Conservation (phyloP, 768 basidiomycete genomes). For the Mycena vitilis region DNA sequence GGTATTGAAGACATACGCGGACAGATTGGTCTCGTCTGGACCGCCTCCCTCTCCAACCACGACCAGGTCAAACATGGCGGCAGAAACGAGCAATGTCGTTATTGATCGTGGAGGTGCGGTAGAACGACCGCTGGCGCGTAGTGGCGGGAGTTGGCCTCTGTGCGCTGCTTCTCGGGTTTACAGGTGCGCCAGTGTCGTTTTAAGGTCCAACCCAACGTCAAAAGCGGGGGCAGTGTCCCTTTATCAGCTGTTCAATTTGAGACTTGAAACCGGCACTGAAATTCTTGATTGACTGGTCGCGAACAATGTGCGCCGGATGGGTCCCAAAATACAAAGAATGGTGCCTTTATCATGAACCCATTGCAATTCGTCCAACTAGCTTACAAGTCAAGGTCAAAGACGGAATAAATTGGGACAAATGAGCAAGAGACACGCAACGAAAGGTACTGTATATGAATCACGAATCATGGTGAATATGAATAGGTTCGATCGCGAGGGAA, state of each 20-base stretch:
- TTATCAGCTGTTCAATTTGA: slow-evolving; percentile 23
- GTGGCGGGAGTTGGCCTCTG: not conserved
- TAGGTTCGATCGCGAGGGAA: no score
- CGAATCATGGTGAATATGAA: no score
- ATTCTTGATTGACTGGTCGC: slow-evolving; percentile 25
- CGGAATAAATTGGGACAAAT: not conserved
- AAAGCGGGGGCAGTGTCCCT: slow-evolving; percentile 24
- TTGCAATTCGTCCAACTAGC: slow-evolving; percentile 4
- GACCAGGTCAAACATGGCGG: slow-evolving; percentile 72
- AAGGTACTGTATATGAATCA: no score
- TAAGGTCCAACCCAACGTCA: slow-evolving; percentile 13
- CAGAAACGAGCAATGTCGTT: slow-evolving; percentile 19
- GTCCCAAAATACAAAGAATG: slow-evolving; percentile 20
- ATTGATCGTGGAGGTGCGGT: slow-evolving; percentile 26
- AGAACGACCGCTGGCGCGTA: slow-evolving; percentile 15
- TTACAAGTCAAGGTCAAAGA: slow-evolving; percentile 1
- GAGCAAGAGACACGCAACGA: no score
- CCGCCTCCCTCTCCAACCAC: slow-evolving; percentile 90
- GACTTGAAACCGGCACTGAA: slow-evolving; percentile 17
- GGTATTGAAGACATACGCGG: slow-evolving; percentile 66
- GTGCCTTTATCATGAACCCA: slow-evolving; percentile 12
- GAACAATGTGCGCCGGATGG: slow-evolving; percentile 7
- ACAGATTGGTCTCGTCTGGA: slow-evolving; percentile 89
- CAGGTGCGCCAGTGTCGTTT: slow-evolving; percentile 26
- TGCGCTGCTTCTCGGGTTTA: not conserved